Conservation (phyloP, 2,329 filamentous ascomycete genomes). For the Fusarium tanahbumbuense region DNA sequence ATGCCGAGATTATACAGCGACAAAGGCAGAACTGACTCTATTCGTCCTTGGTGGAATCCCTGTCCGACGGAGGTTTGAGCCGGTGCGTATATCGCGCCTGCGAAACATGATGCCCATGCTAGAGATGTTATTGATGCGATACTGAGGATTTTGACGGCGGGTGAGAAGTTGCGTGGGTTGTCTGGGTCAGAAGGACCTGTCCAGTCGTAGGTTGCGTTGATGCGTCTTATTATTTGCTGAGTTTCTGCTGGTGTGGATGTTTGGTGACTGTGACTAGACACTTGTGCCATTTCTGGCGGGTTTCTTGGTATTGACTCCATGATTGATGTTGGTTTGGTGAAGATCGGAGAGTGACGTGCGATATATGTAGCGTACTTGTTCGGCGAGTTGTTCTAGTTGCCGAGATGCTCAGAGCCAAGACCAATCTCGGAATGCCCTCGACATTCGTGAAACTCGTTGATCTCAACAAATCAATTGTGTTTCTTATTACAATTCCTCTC, state of each 20-base stretch:
- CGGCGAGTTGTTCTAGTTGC: slow-evolving; percentile 1
- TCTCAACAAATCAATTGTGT: too few relatives aligned
- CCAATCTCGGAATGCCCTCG: neutral
- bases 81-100: slow-evolving; percentile 23
- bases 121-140: slow-evolving; percentile 21
- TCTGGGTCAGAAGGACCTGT: slow-evolving; percentile 19
- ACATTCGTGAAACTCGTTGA: neutral
- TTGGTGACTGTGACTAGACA: too few relatives aligned
- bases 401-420: neutral
- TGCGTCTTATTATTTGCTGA: slow-evolving; percentile 20
- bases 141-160: neutral
- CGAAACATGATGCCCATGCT: slow-evolving; percentile 16
- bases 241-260: neutral
- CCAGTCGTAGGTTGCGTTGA: slow-evolving; percentile 36
- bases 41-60: slow-evolving; percentile 1
- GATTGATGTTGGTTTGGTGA: neutral
- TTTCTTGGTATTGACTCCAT: neutral
- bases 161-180: slow-evolving; percentile 31
- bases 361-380: neutral
- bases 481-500: too few relatives aligned
- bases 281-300: neutral
- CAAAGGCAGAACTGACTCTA: slow-evolving; percentile 3
- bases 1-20: slow-evolving; percentile 35
- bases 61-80: slow-evolving; percentile 9
- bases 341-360: neutral